Conservation (phyloP, 129 eudicot genomes). For the Lactuca sativa region DNA sequence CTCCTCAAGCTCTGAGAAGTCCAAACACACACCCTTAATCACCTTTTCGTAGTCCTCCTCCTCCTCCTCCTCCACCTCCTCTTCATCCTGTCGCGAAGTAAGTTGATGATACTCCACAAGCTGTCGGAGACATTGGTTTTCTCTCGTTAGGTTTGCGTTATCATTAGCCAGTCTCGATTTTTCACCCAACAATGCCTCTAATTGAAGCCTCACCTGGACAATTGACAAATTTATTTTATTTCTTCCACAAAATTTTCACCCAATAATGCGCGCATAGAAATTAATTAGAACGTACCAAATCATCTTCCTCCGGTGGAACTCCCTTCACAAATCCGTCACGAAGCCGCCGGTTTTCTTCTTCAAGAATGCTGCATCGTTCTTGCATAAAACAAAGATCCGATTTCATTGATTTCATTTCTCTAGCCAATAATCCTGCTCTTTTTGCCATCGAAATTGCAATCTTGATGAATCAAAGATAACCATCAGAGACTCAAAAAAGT, state of each 20-base stretch:
- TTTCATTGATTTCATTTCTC: constrained; percentile 81
- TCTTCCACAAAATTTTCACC: neutral
- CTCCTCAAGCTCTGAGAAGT: constrained; percentile 48
- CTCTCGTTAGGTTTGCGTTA: constrained; percentile 77
- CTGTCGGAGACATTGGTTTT: constrained; percentile 78
- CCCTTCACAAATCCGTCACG: constrained; percentile 75
- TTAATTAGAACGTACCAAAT: constrained; percentile 53
- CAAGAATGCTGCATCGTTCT: constrained; percentile 74
- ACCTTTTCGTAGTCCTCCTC: constrained; percentile 64
- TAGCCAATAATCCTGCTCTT: constrained; percentile 63
- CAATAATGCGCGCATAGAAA: neutral
- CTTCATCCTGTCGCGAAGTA: constrained; percentile 62
- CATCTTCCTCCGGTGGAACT: constrained; percentile 83
- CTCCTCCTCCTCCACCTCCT: constrained; percentile 36
- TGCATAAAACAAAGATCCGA: constrained; percentile 81
- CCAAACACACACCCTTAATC: constrained; percentile 61
- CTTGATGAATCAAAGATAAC: constrained; percentile 32
- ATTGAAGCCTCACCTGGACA: constrained; percentile 82
- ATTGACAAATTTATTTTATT: neutral
- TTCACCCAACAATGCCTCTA: constrained; percentile 91
- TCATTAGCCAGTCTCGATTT: constrained; percentile 89
- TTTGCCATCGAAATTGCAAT: constrained; percentile 88
- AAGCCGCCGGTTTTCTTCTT: constrained; percentile 81
- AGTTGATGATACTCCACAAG: constrained; percentile 94
- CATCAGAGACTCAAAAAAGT: neutral